Evolutionary conservation across 225 moss, liverwort and hornwort genomes (phyloP), one percentile per base, ranked within the genome.

Genomic region (Polytrichum commune): DNA sequence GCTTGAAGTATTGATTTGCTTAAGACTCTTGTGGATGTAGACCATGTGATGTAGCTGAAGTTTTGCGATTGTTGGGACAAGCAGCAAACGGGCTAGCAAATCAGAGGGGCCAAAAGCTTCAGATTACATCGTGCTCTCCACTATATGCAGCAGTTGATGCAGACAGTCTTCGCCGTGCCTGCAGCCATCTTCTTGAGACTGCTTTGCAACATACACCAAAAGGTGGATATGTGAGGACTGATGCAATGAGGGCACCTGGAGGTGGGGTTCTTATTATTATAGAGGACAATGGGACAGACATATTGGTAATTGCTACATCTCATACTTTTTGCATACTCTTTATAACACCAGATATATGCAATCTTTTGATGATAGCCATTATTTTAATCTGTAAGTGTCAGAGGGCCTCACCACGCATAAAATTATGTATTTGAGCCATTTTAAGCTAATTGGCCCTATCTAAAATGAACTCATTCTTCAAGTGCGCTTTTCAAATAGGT

Each of bases 31-130:
- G 79, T 82, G 76, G 77, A 75, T 87, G 90, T 90, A 95, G 94
- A 75, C 84, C 82, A 81, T 90, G 94, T 87, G 90, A 95, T 75
- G 90, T 90, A 70, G 85, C 90, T 77, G 82, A 90, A 85, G 81
- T 95, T 64, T 86, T 95, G 73, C 88, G 89, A 85, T 89, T 85
- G 78, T 77, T 95, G 71, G 90, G 92, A 55, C 87, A 87, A 85
- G 95, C 92, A 71, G 95, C 84, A 55, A 89, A 92, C 72, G 87
- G 89, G 78, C 76, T 95, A 70, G 92, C 95, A 61, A 84, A 92
- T 55, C 89, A 90, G 69, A 89, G 85, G 74, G 82, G 83, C 65
- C 92, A 95, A 79, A 84, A 82, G 54, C 81, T 95, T 70, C 95
- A 92, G 84, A 85, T 95, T 58, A 95, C 77, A 63, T 80, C 92